Percentiles rank a stretch among this genome's conserved stretches.
phyloP scores from a whole-genome alignment of 495 filamentous ascomycete species.

The Aspergillus carlsbadensis region DNA sequence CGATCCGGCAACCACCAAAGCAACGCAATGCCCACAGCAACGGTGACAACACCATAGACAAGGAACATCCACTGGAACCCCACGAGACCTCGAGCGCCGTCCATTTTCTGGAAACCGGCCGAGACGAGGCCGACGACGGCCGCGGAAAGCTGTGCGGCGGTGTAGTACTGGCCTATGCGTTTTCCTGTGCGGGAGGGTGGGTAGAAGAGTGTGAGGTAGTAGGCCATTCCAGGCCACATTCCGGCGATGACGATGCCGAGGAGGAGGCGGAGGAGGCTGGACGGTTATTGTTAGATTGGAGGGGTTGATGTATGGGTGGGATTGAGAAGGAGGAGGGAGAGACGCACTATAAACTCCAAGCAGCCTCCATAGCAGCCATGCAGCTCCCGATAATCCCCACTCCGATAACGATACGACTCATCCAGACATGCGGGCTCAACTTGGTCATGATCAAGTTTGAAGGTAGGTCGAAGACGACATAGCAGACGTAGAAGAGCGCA shows the following conservation, averaged over 20 bases:
- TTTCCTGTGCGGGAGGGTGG: conserved; percentile 83
- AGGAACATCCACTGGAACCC: conserved; percentile 97
- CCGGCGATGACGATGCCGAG: conserved; percentile 87
- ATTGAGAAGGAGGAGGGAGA: not conserved
- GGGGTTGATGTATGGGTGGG: not conserved
- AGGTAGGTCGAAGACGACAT: conserved; percentile 85
- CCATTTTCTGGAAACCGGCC: conserved; percentile 89
- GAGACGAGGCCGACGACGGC: conserved; percentile 88
- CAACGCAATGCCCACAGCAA: conserved; percentile 66
- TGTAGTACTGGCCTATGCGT: conserved; percentile 86
- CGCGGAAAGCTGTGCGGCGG: conserved; percentile 84
- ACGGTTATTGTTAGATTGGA: not conserved
- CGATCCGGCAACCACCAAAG: conserved; percentile 92
- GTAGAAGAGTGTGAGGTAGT: conserved; percentile 91
- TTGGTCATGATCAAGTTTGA: conserved; percentile 88
- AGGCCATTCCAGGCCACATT: conserved; percentile 95
- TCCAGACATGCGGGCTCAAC: conserved; percentile 84
- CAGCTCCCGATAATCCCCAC: conserved; percentile 82
- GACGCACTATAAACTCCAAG: conserved; percentile 81
- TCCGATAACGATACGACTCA: conserved; percentile 86
- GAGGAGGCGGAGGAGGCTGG: conserved; percentile 77
- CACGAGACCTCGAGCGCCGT: conserved; percentile 70
- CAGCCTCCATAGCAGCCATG: conserved; percentile 74
- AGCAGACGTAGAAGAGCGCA: conserved; percentile 86
- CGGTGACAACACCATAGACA: conserved; percentile 74